Base-by-base conservation (phyloP, 1,139 yeast species). In the Meyerozyma sp. region DNA sequence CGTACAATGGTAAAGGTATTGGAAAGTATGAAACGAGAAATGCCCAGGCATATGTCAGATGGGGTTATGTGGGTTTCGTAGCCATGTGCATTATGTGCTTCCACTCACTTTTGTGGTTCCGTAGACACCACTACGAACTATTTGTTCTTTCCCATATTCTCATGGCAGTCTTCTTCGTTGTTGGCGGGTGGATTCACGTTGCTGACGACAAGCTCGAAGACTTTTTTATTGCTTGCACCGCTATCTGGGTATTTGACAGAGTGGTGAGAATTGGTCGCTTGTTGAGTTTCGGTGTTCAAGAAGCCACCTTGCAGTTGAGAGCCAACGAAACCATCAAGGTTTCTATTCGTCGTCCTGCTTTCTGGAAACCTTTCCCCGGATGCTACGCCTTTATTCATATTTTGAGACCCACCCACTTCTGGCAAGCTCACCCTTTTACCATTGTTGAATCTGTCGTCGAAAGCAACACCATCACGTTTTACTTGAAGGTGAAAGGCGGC, bases 371-470 rank as follows among this genome's bases (percentile, higher is more conserved):
- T 13, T 56, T 59, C 43, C 84, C 88, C 5, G 88, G 88, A n/a
- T 81, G 83, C 16, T 83, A 76, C 56, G 81, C 79, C 0, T 84
- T 71, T 53, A 62, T 84, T 41, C 81, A 82, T 55, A 74, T 82
- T 44, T 58, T 77, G 39, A 61, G 69, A 36, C 70, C 79, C 36
- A 56, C 73, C 49, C 75, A 77, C 43, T 83, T 83, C 49, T 85
- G 81, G 81, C 89, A 84, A 56, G 77, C 84, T 0, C 91, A 84
- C 58, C 91, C 91, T 0, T 84, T 84, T 54, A 49, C 54, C 23
- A 41, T 49, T 11, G 68, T 80, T 23, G 63, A 62, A 62, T 46
- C 63, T 47, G 52, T 60, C 41, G 45, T 65, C 55, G 56, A 64
- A 49, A 56, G 67, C 46, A 60, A 70, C 56, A 55, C 68, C 54